A percentile compares a stretch with the other conserved stretches of the same genome.
These are phyloP conservation scores for Entomortierella lignicola DNA, from an alignment of 192 early-diverging fungal genomes.

Conservation along the genomic window DNA sequence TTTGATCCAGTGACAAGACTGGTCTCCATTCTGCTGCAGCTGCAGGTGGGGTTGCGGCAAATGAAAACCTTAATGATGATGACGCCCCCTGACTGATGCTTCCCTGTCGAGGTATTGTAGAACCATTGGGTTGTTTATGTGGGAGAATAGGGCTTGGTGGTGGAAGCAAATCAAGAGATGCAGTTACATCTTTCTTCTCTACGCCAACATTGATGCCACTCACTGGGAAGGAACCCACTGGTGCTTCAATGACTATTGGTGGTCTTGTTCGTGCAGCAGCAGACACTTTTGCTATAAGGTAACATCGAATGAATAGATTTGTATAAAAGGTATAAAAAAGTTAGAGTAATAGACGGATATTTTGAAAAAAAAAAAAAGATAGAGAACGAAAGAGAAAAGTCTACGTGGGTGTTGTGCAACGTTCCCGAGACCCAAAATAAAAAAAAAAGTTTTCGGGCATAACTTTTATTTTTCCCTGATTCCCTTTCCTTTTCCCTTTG, in stretches of 20 bases:
- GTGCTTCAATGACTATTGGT: slow-evolving; percentile 21
- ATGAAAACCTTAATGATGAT: slow-evolving; percentile 28
- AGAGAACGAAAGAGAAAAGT: too few species aligned
- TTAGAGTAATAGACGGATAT: too few species aligned
- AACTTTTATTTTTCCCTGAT: too few species aligned
- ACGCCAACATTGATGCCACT: slow-evolving; percentile 6
- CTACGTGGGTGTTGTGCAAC: neutral
- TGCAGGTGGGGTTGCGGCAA: slow-evolving; percentile 13
- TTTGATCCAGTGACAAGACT: slow-evolving; percentile 26
- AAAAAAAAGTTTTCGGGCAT: neutral
- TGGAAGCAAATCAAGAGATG: slow-evolving; percentile 6
- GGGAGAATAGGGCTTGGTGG: slow-evolving; percentile 14
- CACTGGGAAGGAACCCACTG: slow-evolving; percentile 34
- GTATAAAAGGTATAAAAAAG: too few species aligned
- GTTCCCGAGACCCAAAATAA: neutral
- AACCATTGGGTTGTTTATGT: slow-evolving; percentile 34
- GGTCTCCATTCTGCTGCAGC: slow-evolving; percentile 31
- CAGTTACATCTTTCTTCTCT: slow-evolving; percentile 1
- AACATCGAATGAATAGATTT: too few species aligned
- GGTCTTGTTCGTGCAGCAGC: slow-evolving; percentile 31
- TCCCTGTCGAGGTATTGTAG: slow-evolving; percentile 1
- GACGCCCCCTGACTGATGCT: neutral
- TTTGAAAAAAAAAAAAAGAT: too few species aligned
- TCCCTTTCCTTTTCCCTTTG: too few species aligned
- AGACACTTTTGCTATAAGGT: slow-evolving; percentile 28